phyloP scores from a whole-genome alignment of 1,139 yeast genomes.

The Yamadazyma sp. region DNA sequence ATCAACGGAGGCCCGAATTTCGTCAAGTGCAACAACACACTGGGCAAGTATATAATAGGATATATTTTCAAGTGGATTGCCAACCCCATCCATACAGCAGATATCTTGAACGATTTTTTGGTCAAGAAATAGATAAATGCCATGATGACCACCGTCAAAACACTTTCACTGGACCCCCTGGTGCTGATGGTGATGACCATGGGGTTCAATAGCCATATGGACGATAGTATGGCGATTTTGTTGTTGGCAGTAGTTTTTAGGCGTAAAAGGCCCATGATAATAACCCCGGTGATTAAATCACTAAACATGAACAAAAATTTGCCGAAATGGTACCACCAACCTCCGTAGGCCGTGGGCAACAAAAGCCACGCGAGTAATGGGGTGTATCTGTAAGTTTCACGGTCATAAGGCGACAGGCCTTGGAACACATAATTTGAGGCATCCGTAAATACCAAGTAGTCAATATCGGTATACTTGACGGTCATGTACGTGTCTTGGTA shows the following conservation, averaged over 20 bases:
- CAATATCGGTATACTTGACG: conserved; percentile 90
- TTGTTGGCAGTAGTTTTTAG: conserved; percentile 21
- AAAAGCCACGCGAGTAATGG: conserved; percentile 86
- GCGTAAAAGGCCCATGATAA: conserved; percentile 48
- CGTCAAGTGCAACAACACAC: conserved; percentile 39
- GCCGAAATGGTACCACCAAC: conserved; percentile 65
- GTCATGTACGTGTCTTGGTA: conserved; percentile 82
- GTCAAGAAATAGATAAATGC: conserved; percentile 49
- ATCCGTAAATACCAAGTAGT: conserved; percentile 89
- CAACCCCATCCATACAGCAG: conserved; percentile 72
- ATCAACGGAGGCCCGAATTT: conserved; percentile 20
- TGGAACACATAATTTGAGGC: conserved; percentile 73
- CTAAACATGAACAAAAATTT: conserved; percentile 73
- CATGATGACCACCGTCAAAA: conserved; percentile 77
- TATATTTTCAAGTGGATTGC: conserved; percentile 89
- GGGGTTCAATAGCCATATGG: conserved; percentile 89
- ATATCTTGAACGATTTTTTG: conserved; percentile 30
- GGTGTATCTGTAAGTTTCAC: conserved; percentile 92
- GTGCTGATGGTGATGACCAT: conserved; percentile 94
- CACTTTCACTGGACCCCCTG: conserved; percentile 90
- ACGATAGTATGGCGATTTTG: conserved; percentile 39
- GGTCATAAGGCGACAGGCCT: conserved; percentile 68
- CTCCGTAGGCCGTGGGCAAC: conserved; percentile 57
- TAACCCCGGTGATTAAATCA: conserved; percentile 77
- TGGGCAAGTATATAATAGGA: conserved; percentile 79